Evolutionary conservation across 2,329 filamentous ascomycete genomes (phyloP), one percentile per base, ranked within the genome.

Genomic region (Parastagonospora avenae): DNA sequence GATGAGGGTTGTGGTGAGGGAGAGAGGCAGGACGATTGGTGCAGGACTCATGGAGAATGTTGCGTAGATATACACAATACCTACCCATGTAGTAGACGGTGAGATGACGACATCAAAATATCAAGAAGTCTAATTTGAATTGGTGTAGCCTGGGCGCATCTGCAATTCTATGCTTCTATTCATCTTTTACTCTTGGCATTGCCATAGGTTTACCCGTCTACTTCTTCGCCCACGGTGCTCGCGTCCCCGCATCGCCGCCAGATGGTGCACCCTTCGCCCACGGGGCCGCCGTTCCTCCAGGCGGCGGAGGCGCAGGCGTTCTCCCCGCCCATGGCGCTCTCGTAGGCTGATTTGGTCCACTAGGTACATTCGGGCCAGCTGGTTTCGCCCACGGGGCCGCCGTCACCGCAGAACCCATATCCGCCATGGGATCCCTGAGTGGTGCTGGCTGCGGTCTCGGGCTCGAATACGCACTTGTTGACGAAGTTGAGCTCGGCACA

Each of bases 21-120:
- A 86, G 58, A 85, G 86, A 44, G 94, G 94, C 1, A 84, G 88
- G 61, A 97, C 94, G 1, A 83, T 97, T 52, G 94, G 91, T 9
- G 92, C 92, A 32, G 94, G 94, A 2, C 76, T 96, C 57, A 75
- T 97, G 62, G 92, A 96, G 70, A 63, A 66, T 50, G 63, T 64
- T 12, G 63, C 63, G 7, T 63, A 30, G 30, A 12, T 10, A 7
- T 4, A 14, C n/a, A n/a, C n/a, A 36, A 36, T 36, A 24, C 19
- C 3, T 24, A 5, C 19, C 3, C 19, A 24, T 24, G 3, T 24
- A 24, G 19, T 24, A 24, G 19, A 24, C 19, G 19, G 19, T 24
- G 19, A 24, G 5, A 24, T 24, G 3, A 24, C 19, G 19, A 24
- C 19, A 24, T 24, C 19, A 3, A 24, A 24, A 24, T 3, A 24